Evolutionary conservation across 176 grass and related monocot genomes (phyloP), one percentile per base, ranked within the genome.

Genomic region (Urochloa ruziziensis): DNA sequence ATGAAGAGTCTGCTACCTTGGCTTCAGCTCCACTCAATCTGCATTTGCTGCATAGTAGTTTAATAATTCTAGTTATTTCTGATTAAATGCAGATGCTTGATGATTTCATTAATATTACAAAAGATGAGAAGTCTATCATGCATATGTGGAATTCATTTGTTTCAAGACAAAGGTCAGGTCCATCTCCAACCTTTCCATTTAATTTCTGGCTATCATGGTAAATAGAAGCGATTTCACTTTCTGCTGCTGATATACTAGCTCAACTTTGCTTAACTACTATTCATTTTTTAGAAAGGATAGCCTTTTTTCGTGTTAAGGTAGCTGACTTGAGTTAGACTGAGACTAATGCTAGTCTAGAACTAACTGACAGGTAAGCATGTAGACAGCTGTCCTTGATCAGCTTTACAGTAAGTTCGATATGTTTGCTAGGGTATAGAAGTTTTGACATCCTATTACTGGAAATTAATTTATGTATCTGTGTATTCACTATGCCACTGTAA

Each of bases 101-200:
- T 84, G 91, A 87, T 95, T 95, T 93, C 76, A 77, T 86, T 83
- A 87, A 93, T 70, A 83, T 98, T 79, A 73, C 86, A 13, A 82
- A 91, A 83, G 92, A 98, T 75, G 95, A 98, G 70, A 97, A 94
- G 82, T 76, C 27, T 70, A 91, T 95, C 43, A 98, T 98, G 95
- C 91, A 90, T 90, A 64, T 98, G 34, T 98, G 95, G 95, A 98
- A 95, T 86, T 98, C 95, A 43, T 93, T 98, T 91, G 86, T 93
- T 66, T 66, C 91, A 15, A 98, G 84, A 88, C 92, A 98, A 81
- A 91, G 96, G 92, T 98, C 73, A 70, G 64, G 25, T 47, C 43
- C 57, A 60, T 61, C 49, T 49, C 62, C 51, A 84, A 34, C 6
- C 27, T 70, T 67, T 34, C 21, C 30, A 82, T 47, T 47, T 27